Evolutionary conservation across 2,329 filamentous ascomycete genomes (phyloP), one percentile per base, ranked within the genome.

Genomic region (Colletotrichum sp.): DNA sequence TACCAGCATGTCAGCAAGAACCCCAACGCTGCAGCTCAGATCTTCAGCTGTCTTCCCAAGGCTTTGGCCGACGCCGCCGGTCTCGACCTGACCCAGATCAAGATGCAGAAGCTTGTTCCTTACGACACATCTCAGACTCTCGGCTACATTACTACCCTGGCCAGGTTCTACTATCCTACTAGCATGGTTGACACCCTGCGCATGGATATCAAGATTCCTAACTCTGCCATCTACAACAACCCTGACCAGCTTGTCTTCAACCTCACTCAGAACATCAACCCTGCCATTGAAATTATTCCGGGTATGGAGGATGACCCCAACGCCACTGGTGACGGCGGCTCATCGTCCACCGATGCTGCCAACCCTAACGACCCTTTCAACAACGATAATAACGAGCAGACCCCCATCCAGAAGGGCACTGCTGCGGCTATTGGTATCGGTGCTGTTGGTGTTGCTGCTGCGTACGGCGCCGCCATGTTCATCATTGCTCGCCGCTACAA

Each of bases 401-500:
- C 90, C 8, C 87, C 93, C 61, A 91, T 91, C 77, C 87, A 91
- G 81, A 88, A 88, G 80, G 92, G 91, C 57, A 93, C 92, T 38
- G 93, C 90, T 2, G 91, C 90, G 28, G 92, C 91, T 78, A 93
- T 98, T 81, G 95, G 94, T 72, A 89, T 95, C 26, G 95, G 95
- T 80, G 94, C 95, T 30, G 92, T 96, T 36, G 91, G 91, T 58
- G 93, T 96, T 81, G 95, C 95, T 57, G 94, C 93, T 67, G 93
- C 95, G n/a, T 98, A 98, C 80, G 96, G 96, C 82, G 95, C 94
- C 15, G 96, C 95, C 83, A 98, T 98, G 96, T 96, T 98, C 87
- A 93, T 97, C 81, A 92, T 98, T 79, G 96, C 96, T 66, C 93
- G 96, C 77, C 92, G 96, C 76, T 98, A 98, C 90, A 95, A 96